A percentile compares a stretch with the other conserved stretches of the same genome.
These are phyloP conservation scores for Candida pseudoviswanathii DNA, from an alignment of 1,139 yeast genomes.

Conservation along the genomic window DNA sequence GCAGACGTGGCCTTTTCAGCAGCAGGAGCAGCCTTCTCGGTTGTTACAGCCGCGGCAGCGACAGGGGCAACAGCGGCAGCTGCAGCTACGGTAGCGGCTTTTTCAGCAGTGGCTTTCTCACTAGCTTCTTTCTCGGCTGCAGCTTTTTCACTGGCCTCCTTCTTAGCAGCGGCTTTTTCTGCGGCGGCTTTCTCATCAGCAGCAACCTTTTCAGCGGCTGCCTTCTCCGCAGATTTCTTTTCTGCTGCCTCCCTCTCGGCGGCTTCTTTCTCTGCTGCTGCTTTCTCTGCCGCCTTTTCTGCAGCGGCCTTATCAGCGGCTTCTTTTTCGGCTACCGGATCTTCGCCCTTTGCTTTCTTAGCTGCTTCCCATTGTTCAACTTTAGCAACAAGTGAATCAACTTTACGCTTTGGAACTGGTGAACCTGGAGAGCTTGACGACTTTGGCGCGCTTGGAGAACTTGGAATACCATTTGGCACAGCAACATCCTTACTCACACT, in stretches of 20 bases:
- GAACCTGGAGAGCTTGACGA: too few relatives aligned
- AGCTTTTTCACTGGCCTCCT: not conserved
- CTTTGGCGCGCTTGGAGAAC: too few relatives aligned
- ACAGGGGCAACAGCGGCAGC: not conserved
- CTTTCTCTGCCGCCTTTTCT: not conserved
- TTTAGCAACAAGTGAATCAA: too few relatives aligned
- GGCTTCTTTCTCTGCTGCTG: not conserved
- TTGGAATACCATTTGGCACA: not conserved
- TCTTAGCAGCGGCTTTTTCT: slow-evolving; percentile 5
- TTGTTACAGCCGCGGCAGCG: slow-evolving; percentile 11
- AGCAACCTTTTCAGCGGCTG: not conserved
- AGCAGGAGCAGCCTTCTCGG: slow-evolving; percentile 7
- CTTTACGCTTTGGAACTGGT: too few relatives aligned
- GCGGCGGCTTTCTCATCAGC: not conserved
- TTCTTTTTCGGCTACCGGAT: too few relatives aligned
- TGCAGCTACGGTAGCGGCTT: not conserved
- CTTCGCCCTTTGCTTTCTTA: too few relatives aligned
- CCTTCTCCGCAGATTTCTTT: not conserved
- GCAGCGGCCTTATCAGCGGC: slow-evolving; percentile 5
- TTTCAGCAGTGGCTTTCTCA: not conserved
- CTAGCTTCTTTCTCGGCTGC: too few relatives aligned
- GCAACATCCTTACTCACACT: slow-evolving; percentile 1
- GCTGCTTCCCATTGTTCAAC: too few relatives aligned
- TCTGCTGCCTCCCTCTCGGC: slow-evolving; percentile 5
- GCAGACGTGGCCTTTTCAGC: slow-evolving; percentile 15